Conservation (phyloP, 441 rosid species). For the Kokia cookei region DNA sequence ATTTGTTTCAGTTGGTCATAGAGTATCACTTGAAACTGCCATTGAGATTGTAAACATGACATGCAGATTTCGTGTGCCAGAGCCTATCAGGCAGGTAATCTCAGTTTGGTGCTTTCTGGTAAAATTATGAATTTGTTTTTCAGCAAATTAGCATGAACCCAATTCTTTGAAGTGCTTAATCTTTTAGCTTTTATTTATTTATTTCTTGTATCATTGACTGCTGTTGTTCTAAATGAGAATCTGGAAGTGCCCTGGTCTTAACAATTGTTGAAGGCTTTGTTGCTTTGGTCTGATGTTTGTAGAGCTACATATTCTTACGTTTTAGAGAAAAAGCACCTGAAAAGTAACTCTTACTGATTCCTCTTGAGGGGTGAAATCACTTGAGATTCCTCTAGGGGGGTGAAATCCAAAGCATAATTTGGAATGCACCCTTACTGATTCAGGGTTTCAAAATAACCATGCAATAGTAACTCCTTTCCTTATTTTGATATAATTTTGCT, state of each 20-base stretch:
- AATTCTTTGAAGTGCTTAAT: background rate
- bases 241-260: background rate
- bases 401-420: background rate
- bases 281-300: background rate
- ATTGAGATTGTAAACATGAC: conserved; percentile 52
- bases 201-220: background rate
- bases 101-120: background rate
- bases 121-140: background rate
- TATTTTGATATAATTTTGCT: background rate
- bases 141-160: background rate
- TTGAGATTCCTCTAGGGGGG: background rate
- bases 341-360: background rate
- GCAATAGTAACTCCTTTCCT: background rate
- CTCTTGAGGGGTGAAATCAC: background rate
- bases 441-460: background rate
- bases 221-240: background rate
- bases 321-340: background rate
- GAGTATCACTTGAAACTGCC: conserved; percentile 73
- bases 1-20: conserved; percentile 80
- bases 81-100: conserved; percentile 83
- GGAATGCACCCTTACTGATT: background rate
- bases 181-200: background rate
- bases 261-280: background rate
- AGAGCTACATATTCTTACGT: background rate
- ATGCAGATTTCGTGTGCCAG: conserved; percentile 81